Percentiles rank a stretch among this genome's conserved stretches.
Evolutionary conservation across 1,284 basidiomycete genomes (phyloP).

Genomic region (Pulchroboletus neoregius): DNA sequence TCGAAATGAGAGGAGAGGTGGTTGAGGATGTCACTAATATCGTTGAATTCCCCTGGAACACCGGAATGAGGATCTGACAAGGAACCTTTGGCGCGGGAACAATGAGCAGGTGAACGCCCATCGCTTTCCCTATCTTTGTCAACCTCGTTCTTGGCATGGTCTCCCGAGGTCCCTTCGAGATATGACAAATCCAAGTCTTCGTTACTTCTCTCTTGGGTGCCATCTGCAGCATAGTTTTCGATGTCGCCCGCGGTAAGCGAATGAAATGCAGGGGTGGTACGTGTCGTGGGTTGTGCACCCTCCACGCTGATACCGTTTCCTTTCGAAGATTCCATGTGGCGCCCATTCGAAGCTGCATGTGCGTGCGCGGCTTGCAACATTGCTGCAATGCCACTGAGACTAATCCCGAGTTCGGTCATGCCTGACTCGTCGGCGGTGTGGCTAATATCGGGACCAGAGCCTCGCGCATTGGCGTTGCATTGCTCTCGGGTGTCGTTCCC

Average conservation of each 20-base stretch:
- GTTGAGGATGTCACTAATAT: constrained; percentile 70
- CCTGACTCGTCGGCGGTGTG: constrained; percentile 24
- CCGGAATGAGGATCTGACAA: constrained; percentile 39
- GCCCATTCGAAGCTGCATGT: constrained; percentile 49
- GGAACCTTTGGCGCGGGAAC: constrained; percentile 28
- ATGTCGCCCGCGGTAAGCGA: constrained; percentile 59
- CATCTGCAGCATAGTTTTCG: constrained; percentile 31
- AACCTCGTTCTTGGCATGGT: constrained; percentile 40
- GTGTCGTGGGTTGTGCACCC: constrained; percentile 52
- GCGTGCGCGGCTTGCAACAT: constrained; percentile 71
- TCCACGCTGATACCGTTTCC: constrained; percentile 42
- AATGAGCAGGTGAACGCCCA: constrained; percentile 30
- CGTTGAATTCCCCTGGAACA: constrained; percentile 55
- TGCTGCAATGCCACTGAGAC: constrained; percentile 61
- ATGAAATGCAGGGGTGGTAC: constrained; percentile 70
- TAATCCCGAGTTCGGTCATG: constrained; percentile 41
- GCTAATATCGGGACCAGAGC: constrained; percentile 8
- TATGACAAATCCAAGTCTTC: constrained; percentile 60
- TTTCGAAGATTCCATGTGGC: constrained; percentile 44
- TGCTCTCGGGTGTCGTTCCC: constrained; percentile 16
- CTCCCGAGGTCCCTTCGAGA: constrained; percentile 25
- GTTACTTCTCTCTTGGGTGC: constrained; percentile 36
- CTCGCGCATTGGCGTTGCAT: constrained; percentile 9
- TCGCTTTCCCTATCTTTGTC: constrained; percentile 34
- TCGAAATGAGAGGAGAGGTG: constrained; percentile 69